phyloP scores from a whole-genome alignment of 2,329 filamentous ascomycete species.

The Fusarium sp. region DNA sequence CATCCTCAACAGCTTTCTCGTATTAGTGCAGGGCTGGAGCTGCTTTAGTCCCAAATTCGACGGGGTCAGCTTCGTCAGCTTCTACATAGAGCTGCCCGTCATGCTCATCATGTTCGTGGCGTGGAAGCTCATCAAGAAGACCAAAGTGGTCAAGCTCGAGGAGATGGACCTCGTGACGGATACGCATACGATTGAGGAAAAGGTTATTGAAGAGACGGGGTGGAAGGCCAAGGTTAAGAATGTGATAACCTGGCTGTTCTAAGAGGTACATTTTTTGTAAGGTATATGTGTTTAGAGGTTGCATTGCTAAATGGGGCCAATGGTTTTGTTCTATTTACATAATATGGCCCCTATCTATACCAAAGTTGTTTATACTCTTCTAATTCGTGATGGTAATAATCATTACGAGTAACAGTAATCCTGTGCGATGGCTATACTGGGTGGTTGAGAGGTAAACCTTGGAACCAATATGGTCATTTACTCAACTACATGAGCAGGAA shows the following conservation, averaged over 20 bases:
- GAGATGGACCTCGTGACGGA: slow-evolving; percentile 77
- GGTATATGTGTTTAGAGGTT: no score
- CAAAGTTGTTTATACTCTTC: no score
- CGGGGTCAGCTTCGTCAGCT: slow-evolving; percentile 74
- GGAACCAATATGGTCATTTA: no score
- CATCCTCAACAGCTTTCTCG: slow-evolving; percentile 70
- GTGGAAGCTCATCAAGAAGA: slow-evolving; percentile 81
- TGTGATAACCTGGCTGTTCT: slow-evolving; percentile 54
- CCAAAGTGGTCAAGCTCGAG: slow-evolving; percentile 68
- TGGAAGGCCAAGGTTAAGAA: slow-evolving; percentile 65
- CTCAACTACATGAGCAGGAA: neutral
- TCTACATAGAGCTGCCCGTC: slow-evolving; percentile 74
- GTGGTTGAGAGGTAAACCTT: no score
- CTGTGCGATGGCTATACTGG: no score
- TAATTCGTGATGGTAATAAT: no score
- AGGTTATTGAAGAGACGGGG: slow-evolving; percentile 45
- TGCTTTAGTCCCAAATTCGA: slow-evolving; percentile 74
- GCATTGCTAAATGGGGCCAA: no score
- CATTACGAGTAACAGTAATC: no score
- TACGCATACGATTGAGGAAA: slow-evolving; percentile 65
- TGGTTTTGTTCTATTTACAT: no score
- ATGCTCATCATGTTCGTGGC: slow-evolving; percentile 75
- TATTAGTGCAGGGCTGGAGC: slow-evolving; percentile 76
- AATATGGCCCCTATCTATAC: no score
- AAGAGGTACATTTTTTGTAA: slow-evolving; percentile 1